A percentile compares a stretch with the other conserved stretches of the same genome.
Conservation (phyloP, 208 protist genomes). For the Acanthamoeba healyi region DNA sequence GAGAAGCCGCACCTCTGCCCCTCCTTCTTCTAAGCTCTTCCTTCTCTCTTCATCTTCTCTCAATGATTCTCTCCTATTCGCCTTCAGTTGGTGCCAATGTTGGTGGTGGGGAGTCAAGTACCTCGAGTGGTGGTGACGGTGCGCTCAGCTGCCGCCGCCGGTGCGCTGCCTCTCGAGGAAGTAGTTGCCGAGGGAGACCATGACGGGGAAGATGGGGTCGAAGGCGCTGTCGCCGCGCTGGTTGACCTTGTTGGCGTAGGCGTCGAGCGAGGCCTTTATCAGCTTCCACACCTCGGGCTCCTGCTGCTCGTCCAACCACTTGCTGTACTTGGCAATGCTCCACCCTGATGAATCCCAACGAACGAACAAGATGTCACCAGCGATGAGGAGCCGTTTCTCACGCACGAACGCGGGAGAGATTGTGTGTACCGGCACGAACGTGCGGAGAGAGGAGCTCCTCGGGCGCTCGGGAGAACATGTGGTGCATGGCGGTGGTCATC, state of each 20-base stretch:
- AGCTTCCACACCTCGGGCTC: constrained; percentile 61
- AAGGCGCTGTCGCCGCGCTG: constrained; percentile 41
- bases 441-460: constrained; percentile 54
- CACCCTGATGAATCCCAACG: too few relatives aligned
- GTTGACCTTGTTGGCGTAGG: constrained; percentile 70
- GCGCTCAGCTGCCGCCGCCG: too few relatives aligned
- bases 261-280: constrained; percentile 25
- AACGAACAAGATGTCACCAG: too few relatives aligned
- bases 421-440: neutral
- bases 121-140: too few relatives aligned
- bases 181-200: constrained; percentile 60
- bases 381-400: too few relatives aligned
- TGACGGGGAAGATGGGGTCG: constrained; percentile 57
- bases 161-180: neutral
- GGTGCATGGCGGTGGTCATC: constrained; percentile 23
- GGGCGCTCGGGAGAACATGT: constrained; percentile 43
- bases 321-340: constrained; percentile 72
- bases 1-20: neutral
- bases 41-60: too few relatives aligned
- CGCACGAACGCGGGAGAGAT: neutral
- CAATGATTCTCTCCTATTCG: too few relatives aligned
- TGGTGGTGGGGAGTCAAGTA: too few relatives aligned
- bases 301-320: constrained; percentile 50
- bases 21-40: neutral
- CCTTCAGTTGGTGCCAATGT: too few relatives aligned